A percentile compares a stretch with the other conserved stretches of the same genome.
These are phyloP conservation scores for Mucor saturninus DNA, from an alignment of 371 early-diverging fungal species.

Conservation along the genomic window DNA sequence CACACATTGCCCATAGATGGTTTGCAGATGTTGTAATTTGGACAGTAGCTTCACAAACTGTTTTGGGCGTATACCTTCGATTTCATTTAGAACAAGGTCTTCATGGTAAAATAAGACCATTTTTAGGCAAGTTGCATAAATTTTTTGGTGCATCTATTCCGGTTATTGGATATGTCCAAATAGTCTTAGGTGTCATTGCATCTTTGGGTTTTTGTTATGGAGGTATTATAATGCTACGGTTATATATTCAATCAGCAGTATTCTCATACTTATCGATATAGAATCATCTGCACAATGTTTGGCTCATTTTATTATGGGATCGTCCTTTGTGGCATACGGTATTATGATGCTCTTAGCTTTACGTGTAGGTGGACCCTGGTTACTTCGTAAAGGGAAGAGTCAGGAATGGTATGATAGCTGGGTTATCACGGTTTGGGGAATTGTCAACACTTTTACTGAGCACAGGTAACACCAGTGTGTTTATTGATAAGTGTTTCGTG, in stretches of 20 bases:
- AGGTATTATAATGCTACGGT: conserved; percentile 27
- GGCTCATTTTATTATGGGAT: conserved; percentile 77
- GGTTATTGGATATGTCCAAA: conserved; percentile 65
- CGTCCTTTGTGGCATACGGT: conserved; percentile 72
- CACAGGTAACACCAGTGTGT: conserved; percentile 50
- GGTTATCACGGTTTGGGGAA: conserved; percentile 70
- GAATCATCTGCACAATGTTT: conserved; percentile 67
- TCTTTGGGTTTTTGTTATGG: conserved; percentile 67
- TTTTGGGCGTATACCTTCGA: conserved; percentile 61
- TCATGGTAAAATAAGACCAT: conserved; percentile 57
- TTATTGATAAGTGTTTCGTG: background rate
- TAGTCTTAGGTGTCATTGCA: conserved; percentile 70
- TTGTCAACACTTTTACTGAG: conserved; percentile 73
- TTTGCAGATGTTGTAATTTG: conserved; percentile 66
- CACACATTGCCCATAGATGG: conserved; percentile 67
- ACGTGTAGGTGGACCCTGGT: conserved; percentile 66
- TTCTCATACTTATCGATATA: conserved; percentile 3
- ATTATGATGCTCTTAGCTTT: conserved; percentile 59
- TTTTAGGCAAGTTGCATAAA: conserved; percentile 55
- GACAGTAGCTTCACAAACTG: conserved; percentile 54
- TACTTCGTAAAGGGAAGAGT: conserved; percentile 59
- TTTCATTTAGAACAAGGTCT: conserved; percentile 62
- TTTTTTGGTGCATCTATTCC: conserved; percentile 55
- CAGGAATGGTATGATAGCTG: conserved; percentile 76
- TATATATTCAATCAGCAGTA: too few relatives aligned